phyloP scores from a whole-genome alignment of 352 stramenopile species.

The Phytophthora hybrid region DNA sequence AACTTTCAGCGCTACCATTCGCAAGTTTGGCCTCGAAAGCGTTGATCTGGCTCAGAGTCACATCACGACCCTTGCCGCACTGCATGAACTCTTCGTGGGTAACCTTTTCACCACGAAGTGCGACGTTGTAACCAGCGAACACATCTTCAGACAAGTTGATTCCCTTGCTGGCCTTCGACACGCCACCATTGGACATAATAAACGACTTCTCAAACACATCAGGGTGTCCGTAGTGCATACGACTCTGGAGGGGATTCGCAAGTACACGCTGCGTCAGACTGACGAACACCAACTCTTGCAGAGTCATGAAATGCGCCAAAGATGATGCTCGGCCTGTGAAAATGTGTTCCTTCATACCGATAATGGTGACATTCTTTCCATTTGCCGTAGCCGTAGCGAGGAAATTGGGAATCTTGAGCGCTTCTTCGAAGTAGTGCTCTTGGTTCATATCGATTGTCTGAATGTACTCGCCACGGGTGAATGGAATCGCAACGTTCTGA shows the following conservation, averaged over 20 bases:
- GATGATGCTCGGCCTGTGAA: constrained; percentile 89
- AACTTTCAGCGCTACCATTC: constrained; percentile 84
- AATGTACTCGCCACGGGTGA: constrained; percentile 87
- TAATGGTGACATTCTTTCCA: constrained; percentile 79
- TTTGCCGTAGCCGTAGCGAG: constrained; percentile 77
- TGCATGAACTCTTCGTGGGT: constrained; percentile 91
- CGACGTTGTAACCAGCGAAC: constrained; percentile 88
- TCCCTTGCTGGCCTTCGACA: constrained; percentile 89
- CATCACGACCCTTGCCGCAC: constrained; percentile 88
- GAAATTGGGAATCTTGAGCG: constrained; percentile 91
- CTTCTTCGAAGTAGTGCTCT: constrained; percentile 91
- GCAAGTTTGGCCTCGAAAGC: constrained; percentile 89
- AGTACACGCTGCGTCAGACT: constrained; percentile 88
- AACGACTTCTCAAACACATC: constrained; percentile 92
- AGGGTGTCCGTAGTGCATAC: constrained; percentile 91
- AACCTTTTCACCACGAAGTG: constrained; percentile 78
- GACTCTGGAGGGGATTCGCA: constrained; percentile 73
- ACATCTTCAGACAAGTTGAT: constrained; percentile 93
- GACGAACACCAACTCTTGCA: constrained; percentile 90
- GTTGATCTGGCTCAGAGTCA: constrained; percentile 89
- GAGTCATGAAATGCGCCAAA: constrained; percentile 88
- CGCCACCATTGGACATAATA: constrained; percentile 85
- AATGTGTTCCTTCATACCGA: constrained; percentile 92
- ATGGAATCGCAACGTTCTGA: constrained; percentile 88
- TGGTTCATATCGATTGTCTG: constrained; percentile 95